These are phyloP conservation scores for Aspergillus felis DNA, from an alignment of 2,329 filamentous ascomycete genomes.

Conservation along the genomic window DNA sequence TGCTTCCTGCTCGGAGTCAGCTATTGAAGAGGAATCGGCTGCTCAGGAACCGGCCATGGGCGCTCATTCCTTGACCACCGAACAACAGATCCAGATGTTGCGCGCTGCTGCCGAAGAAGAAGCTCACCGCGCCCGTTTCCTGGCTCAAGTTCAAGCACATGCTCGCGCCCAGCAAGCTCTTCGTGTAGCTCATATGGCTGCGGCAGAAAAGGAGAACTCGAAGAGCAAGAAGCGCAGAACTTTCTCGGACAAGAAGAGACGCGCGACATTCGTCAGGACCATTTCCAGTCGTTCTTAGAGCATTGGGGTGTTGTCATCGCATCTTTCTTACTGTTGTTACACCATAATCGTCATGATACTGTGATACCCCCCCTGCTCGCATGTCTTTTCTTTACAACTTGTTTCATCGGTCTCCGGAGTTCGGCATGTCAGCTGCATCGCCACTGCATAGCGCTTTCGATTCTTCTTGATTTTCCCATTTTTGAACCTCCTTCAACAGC, in stretches of 20 bases:
- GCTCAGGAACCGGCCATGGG: conserved; percentile 20
- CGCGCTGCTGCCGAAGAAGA: conserved; percentile 35
- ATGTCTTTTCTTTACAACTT: background rate
- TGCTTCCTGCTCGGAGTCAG: conserved; percentile 21
- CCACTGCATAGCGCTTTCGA: background rate
- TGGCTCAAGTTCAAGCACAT: conserved; percentile 40
- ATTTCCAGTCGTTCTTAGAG: background rate
- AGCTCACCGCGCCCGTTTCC: conserved; percentile 33
- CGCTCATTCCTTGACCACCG: conserved; percentile 31
- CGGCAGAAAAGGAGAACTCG: conserved; percentile 20
- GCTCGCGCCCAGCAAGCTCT: conserved; percentile 39
- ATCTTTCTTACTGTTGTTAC: background rate
- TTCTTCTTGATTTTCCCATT: background rate
- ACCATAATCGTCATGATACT: background rate
- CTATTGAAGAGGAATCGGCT: conserved; percentile 27
- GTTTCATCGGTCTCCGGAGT: background rate
- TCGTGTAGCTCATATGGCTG: conserved; percentile 29
- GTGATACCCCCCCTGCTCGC: no score
- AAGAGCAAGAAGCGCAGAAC: conserved; percentile 31
- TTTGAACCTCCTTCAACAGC: background rate
- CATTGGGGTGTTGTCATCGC: background rate
- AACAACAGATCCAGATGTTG: conserved; percentile 38
- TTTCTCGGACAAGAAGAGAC: conserved; percentile 23
- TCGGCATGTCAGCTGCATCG: background rate
- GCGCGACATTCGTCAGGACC: conserved; percentile 10